Percentiles rank a stretch among this genome's conserved stretches.
These are phyloP conservation scores for Lichtheimia hyalospora DNA, from an alignment of 371 early-diverging fungal genomes.

Conservation along the genomic window DNA sequence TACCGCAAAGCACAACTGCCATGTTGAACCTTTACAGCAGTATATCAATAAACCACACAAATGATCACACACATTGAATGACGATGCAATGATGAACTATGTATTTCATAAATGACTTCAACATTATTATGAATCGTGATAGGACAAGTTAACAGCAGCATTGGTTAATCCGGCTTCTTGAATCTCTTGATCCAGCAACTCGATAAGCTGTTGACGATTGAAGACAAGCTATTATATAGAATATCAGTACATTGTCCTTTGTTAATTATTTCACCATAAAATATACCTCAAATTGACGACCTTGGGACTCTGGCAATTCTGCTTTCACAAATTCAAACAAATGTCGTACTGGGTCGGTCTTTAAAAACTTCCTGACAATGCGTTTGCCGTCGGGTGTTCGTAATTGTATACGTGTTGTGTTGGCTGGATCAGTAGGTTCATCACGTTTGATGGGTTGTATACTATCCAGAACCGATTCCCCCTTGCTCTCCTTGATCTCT, in stretches of 20 bases:
- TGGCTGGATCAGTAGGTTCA: slow-evolving; percentile 52
- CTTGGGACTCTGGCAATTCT: slow-evolving; percentile 58
- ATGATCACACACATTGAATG: too few species aligned
- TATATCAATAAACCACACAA: too few species aligned
- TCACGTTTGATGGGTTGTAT: slow-evolving; percentile 49
- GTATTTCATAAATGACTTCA: too few species aligned
- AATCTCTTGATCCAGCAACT: slow-evolving; percentile 60
- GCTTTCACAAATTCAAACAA: slow-evolving; percentile 73
- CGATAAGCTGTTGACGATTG: slow-evolving; percentile 62
- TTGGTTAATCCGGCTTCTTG: slow-evolving; percentile 66
- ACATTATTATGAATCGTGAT: slow-evolving; percentile 8
- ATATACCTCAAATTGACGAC: slow-evolving; percentile 75
- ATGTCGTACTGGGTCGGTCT: slow-evolving; percentile 61
- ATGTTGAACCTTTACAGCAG: too few species aligned
- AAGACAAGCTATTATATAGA: slow-evolving; percentile 51
- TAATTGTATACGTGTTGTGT: slow-evolving; percentile 69
- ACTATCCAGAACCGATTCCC: slow-evolving; percentile 37
- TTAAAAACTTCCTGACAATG: slow-evolving; percentile 63
- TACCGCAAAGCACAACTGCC: slow-evolving; percentile 56
- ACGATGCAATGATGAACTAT: too few species aligned
- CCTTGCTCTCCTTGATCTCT: slow-evolving; percentile 18
- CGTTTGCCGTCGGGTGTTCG: slow-evolving; percentile 72
- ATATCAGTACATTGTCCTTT: not conserved
- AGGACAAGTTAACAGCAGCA: slow-evolving; percentile 54
- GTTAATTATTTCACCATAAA: too few species aligned